Evolutionary conservation across 805 yeast species (phyloP), one percentile per base, ranked within the genome.

Genomic region (Wickerhamiella cacticola): DNA sequence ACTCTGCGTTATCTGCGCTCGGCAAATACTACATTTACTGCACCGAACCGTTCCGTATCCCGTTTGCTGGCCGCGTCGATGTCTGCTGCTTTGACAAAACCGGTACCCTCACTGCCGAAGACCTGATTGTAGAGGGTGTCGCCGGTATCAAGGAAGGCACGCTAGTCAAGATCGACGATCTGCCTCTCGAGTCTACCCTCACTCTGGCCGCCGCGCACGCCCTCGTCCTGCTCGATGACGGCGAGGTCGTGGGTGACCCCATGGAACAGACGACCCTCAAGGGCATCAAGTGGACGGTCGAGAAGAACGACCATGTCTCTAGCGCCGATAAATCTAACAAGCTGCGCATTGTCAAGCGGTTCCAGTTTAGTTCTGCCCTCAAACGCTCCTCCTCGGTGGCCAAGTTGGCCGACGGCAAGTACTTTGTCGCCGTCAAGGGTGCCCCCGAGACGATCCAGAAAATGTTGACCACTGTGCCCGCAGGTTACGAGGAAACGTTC

Each of bases 31-130:
- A 80, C 63, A 80, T 92, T 53, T 92, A 82, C 70, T 92, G 98
- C 72, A 92, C 98, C 38, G 98, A 92, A 66, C 98, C 98, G 15
- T 92, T 92, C 72, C 78, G 98, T 69, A 88, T 92, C 56, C 97
- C 98, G 48, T 77, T 82, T 61, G 98, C 97, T 49, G 98, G 98
- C 58, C 80, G 97, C 69, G 79, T 92, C 52, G 98, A 92, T 65
- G 95, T 92, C 47, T 92, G 98, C 70, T 92, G 97, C 71, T 92
- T 92, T 58, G 98, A 92, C 68, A 92, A 92, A 63, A 92, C 98
- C 45, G 98, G 98, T 66, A 92, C 98, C 45, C 75, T 92, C 59
- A 92, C 98, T 28, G 96, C 94, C 52, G 98, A 92, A 66, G 96
- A 92, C 63, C 73, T 92, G 56, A 88, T 82, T 19, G 92, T 92